Conservation (phyloP, 768 basidiomycete genomes). For the Russula sp. region DNA sequence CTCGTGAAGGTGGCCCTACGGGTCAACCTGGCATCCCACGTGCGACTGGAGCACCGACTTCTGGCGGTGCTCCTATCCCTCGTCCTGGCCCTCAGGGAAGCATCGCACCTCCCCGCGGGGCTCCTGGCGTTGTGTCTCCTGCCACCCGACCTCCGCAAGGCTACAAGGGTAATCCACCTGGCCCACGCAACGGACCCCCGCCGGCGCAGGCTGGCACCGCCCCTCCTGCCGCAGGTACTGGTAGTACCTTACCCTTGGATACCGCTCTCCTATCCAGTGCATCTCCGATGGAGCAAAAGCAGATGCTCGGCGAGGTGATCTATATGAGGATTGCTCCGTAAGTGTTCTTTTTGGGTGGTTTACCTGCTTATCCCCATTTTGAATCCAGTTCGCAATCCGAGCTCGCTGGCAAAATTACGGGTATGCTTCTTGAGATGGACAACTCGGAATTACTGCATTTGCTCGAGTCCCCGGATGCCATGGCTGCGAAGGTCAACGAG, state of each 20-base stretch:
- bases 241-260: constrained; percentile 50
- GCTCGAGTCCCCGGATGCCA: constrained; percentile 71
- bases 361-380: constrained; percentile 18
- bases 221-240: constrained; percentile 35
- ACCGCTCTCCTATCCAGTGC: constrained; percentile 54
- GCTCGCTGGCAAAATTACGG: constrained; percentile 96
- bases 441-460: constrained; percentile 88
- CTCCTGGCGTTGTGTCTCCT: constrained; percentile 40
- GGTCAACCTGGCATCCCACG: constrained; percentile 45
- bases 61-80: constrained; percentile 43
- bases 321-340: constrained; percentile 85
- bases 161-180: constrained; percentile 29
- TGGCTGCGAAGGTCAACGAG: constrained; percentile 88
- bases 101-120: constrained; percentile 41
- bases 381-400: constrained; percentile 69
- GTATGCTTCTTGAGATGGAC: constrained; percentile 99
- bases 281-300: constrained; percentile 85
- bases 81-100: constrained; percentile 45
- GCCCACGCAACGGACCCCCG: constrained; percentile 29
- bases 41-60: constrained; percentile 50
- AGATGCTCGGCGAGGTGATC: constrained; percentile 95
- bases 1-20: constrained; percentile 63
- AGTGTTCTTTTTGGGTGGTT: constrained; percentile 30
- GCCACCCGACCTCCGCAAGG: constrained; percentile 31
- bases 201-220: constrained; percentile 35